Evolutionary conservation across 2,329 filamentous ascomycete species (phyloP).

Genomic region (Aspergillus terreus): DNA sequence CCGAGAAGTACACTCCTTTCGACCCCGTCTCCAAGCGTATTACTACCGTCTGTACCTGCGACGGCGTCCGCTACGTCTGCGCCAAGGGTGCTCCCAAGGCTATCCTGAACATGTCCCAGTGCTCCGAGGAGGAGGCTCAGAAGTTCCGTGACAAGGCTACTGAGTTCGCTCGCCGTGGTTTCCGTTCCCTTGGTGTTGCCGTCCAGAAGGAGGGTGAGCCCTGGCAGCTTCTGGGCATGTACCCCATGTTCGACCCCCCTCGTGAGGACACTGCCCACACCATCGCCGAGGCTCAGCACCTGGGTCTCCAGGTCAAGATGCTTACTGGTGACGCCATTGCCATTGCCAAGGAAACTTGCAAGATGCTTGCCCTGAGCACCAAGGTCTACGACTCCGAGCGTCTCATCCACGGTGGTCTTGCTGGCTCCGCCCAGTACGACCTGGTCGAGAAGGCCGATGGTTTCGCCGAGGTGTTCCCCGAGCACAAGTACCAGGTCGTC

Average conservation of each 20-base stretch:
- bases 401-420: conserved; percentile 71
- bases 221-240: conserved; percentile 71
- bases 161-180: conserved; percentile 74
- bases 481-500: conserved; percentile 74
- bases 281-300: conserved; percentile 70
- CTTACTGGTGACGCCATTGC: conserved; percentile 76
- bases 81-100: conserved; percentile 77
- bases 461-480: conserved; percentile 71
- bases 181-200: conserved; percentile 75
- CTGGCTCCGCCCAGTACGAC: conserved; percentile 70
- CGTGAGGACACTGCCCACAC: conserved; percentile 76
- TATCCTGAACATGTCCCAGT: conserved; percentile 66
- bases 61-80: conserved; percentile 67
- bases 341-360: conserved; percentile 78
- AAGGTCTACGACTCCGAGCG: conserved; percentile 79
- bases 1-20: conserved; percentile 68
- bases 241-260: conserved; percentile 77
- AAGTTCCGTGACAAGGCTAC: conserved; percentile 70
- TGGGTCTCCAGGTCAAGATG: conserved; percentile 77
- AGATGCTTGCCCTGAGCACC: conserved; percentile 74
- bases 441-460: conserved; percentile 71
- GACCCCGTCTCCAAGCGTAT: conserved; percentile 79
- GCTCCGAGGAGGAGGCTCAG: conserved; percentile 60
- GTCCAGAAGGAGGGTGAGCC: conserved; percentile 72
- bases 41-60: conserved; percentile 65